Conservation (phyloP, 441 rosid genomes). For the Erysimum cheiri region DNA sequence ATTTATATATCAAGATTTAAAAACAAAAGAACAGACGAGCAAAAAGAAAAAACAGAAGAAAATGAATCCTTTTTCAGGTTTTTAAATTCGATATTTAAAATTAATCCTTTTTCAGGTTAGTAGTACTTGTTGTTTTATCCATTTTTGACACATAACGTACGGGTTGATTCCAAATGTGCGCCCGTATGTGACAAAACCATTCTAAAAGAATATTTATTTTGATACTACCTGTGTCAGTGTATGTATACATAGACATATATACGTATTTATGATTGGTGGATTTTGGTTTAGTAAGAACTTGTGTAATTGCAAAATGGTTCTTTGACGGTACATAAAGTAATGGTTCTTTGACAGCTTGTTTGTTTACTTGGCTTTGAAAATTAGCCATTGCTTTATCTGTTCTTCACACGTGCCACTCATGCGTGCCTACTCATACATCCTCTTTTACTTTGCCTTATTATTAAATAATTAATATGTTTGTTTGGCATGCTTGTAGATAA, state of each 20-base stretch:
- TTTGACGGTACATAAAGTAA: constrained; percentile 25
- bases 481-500: too few species aligned
- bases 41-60: too few species aligned
- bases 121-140: not conserved
- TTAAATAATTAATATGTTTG: not conserved
- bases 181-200: not conserved
- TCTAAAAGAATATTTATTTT: not conserved
- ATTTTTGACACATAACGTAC: not conserved
- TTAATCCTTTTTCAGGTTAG: not conserved
- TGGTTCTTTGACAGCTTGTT: constrained; percentile 24
- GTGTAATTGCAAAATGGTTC: constrained; percentile 7
- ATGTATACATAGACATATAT: not conserved
- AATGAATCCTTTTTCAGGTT: not conserved
- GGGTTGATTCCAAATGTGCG: not conserved
- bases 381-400: constrained; percentile 26
- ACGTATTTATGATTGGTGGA: not conserved
- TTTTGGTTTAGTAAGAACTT: not conserved
- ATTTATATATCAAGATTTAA: too few species aligned
- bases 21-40: too few species aligned
- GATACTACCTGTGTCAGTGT: not conserved
- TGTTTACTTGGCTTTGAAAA: constrained; percentile 41
- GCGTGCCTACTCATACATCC: constrained; percentile 36
- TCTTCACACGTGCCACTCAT: constrained; percentile 39
- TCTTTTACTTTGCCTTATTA: not conserved
- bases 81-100: not conserved